Evolutionary conservation across 2,329 filamentous ascomycete genomes (phyloP).

Genomic region (Colletotrichum ledebouriae): DNA sequence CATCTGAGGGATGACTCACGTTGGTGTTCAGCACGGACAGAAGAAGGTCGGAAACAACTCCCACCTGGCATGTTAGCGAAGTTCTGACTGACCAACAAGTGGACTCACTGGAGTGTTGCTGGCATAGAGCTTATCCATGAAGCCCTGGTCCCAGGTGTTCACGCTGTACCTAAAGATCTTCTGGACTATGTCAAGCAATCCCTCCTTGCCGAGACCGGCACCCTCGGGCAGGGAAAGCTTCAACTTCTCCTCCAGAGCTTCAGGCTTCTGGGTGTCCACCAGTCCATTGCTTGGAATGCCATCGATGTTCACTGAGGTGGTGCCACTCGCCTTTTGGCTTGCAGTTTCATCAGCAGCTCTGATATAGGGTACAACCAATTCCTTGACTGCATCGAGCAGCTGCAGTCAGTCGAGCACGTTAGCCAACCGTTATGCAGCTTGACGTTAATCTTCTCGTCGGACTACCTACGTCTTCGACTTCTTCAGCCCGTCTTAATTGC

Average conservation of each 20-base stretch:
- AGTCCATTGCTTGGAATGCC: constrained; percentile 67
- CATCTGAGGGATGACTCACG: constrained; percentile 57
- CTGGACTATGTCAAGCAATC: constrained; percentile 78
- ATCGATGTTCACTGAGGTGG: constrained; percentile 56
- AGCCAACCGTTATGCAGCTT: not conserved
- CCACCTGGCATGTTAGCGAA: constrained; percentile 66
- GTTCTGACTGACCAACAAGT: not conserved
- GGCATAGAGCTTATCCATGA: constrained; percentile 95
- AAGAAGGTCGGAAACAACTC: constrained; percentile 86
- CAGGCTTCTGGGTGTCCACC: constrained; percentile 72
- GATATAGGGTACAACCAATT: constrained; percentile 79
- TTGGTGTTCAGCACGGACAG: constrained; percentile 93
- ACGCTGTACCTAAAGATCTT: constrained; percentile 87
- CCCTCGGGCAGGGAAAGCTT: constrained; percentile 69
- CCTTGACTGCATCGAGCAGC: constrained; percentile 77
- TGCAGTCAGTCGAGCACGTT: constrained; percentile 50
- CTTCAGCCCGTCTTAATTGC: constrained; percentile 56
- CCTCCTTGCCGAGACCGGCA: constrained; percentile 75
- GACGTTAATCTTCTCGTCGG: not conserved
- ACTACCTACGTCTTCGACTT: constrained; percentile 61
- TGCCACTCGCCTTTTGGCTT: constrained; percentile 65
- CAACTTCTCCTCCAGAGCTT: constrained; percentile 67
- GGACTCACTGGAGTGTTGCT: constrained; percentile 80
- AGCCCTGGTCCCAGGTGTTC: constrained; percentile 99
- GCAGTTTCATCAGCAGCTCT: constrained; percentile 75